Conservation (phyloP, 83 land plant genomes). For the Diphasiastrum complanatum region DNA sequence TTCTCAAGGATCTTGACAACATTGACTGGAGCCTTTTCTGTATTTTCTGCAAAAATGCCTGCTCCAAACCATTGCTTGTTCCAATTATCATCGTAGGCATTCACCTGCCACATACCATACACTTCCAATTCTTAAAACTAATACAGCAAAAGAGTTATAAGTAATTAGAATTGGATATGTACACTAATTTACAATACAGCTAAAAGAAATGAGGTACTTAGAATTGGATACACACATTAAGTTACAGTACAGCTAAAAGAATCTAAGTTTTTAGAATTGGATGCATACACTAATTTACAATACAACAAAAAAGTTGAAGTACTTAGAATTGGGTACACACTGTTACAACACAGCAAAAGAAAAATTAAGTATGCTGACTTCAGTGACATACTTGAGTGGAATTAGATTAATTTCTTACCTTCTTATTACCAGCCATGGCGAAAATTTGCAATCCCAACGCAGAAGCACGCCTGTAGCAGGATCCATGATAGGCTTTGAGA, state of each 20-base stretch:
- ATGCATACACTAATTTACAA: not conserved
- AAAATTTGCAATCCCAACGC: constrained; percentile 19
- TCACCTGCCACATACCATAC: constrained; percentile 41
- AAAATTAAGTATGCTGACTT: not conserved
- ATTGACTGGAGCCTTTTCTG: constrained; percentile 62
- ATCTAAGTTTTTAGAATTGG: too few species aligned
- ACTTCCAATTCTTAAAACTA: not conserved
- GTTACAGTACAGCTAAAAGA: not conserved
- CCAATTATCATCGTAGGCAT: constrained; percentile 76
- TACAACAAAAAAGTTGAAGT: not conserved
- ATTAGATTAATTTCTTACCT: constrained; percentile 6
- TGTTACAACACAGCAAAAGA: too few species aligned
- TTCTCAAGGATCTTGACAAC: constrained; percentile 78
- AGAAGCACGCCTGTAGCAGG: too few species aligned
- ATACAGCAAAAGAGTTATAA: too few species aligned
- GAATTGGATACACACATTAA: not conserved
- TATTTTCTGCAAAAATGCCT: constrained; percentile 74
- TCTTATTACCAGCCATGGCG: constrained; percentile 33
- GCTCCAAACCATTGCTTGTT: constrained; percentile 94
- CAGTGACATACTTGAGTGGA: not conserved
- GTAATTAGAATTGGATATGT: not conserved
- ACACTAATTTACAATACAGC: too few species aligned
- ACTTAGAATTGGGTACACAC: not conserved
- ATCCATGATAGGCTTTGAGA: too few species aligned
- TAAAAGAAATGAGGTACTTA: not conserved